Base-by-base conservation (phyloP, 2,329 filamentous ascomycete genomes). In the Trichoderma breve region DNA sequence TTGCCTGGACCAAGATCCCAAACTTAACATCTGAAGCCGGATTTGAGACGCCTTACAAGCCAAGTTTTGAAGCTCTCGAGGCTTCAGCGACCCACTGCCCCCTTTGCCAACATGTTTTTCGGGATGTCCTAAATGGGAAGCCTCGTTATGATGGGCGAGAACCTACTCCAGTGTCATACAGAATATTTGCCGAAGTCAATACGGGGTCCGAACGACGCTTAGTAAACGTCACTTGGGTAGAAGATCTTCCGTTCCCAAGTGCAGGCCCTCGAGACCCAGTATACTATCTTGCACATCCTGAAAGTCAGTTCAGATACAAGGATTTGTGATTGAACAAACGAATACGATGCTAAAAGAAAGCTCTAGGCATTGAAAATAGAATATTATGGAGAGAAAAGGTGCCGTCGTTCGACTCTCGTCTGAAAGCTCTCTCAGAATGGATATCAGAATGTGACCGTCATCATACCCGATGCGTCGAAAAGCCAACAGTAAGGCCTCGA, bases 281-380 rank as follows among this genome's bases (percentile, higher is more conserved):
- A 43, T 43, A 43, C 39, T 43, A 43, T 43, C 39, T 43, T n/a
- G 39, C 39, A 43, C 18, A 43, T 43, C 18, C 18, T 43, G 39
- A 43, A 43, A 43, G 39, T 43, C 7, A 43, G 39, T 43, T 9
- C 7, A n/a, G 39, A 43, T 2, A 43, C 39, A 43, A 4, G 3
- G 1, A 4, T n/a, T 43, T 7, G 15, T 2, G 1, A 7, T 43
- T 7, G 3, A 9, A 43, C 3, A 0, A 43, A n/a, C 7, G 15
- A 43, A 18, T 43, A 8, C 6, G 0, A n/a, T 43, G 7, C 39
- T 43, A 43, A 43, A 18, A n/a, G 1, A 9, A 43, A 43, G 18
- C 1, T 43, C 18, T n/a, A 43, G 39, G 1, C 15, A 43, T 43
- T n/a, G 0, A 43, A n/a, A 43, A 43, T 9, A 43, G 39, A 43